Base-by-base conservation (phyloP, 2,329 filamentous ascomycete species). In the Xylariales sp. region DNA sequence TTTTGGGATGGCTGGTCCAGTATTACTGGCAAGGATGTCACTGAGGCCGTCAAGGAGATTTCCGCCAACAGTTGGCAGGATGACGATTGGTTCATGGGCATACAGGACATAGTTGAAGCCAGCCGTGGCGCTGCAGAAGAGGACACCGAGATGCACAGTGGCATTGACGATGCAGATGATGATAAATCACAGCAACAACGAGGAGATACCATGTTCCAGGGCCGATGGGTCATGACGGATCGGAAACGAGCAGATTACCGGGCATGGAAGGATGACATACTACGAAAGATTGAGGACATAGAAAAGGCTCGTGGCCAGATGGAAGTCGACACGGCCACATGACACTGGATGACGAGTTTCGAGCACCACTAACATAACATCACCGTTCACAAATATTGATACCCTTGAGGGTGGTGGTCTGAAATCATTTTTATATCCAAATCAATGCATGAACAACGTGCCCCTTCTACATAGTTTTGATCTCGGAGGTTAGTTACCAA, bases 191-290 rank as follows among this genome's bases (percentile, higher is more conserved):
- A 70, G 40, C 55, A 70, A 19, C 61, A 78, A 59, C 58, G 70
- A 40, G 64, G 70, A 7, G 76, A 80, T 45, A 85, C 81, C 3
- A 89, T 89, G 85, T 78, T 90, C 49, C 84, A 89, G 57, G 80
- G 83, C 46, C 73, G 75, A 32, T 81, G 85, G 51, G 83, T 81
- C 51, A 59, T 90, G 49, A 82, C 80, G 45, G 77, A 82, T 33
- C 66, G 71, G 43, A 78, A 77, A 47, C 70, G 72, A 49, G 66
- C 66, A 28, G 78, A 83, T 10, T 89, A 81, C 54, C 64, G 57
- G 30, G 57, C 56, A 14, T 93, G 86, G 87, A 82, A 82, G 57
- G 66, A 69, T 5, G 62, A 57, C 2, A 72, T 88, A 18, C 50
- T 85, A 53, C 63, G 60, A 41, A 70, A 70, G 47, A 76, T 87